Evolutionary conservation across 2,329 filamentous ascomycete species (phyloP).

Genomic region (Colletotrichum lindemuthianum): DNA sequence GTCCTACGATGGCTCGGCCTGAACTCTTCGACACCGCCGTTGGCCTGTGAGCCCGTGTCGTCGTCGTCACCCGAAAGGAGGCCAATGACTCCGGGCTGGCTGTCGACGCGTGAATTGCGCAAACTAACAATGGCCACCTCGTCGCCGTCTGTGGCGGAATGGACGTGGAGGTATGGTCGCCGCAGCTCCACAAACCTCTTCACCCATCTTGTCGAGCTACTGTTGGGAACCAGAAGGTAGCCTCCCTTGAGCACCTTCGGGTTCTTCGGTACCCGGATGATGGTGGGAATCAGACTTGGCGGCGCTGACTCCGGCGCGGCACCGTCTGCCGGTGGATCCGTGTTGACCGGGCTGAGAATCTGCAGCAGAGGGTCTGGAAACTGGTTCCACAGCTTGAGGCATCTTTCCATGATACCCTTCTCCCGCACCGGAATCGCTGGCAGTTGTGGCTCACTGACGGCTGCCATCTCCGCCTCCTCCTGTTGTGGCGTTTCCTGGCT

Average conservation of each 20-base stretch:
- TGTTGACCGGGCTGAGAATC: slow-evolving; percentile 70
- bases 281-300: slow-evolving; percentile 78
- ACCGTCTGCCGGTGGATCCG: slow-evolving; percentile 75
- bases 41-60: slow-evolving; percentile 43
- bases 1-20: slow-evolving; percentile 60
- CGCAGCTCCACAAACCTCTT: slow-evolving; percentile 93
- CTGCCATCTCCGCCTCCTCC: slow-evolving; percentile 38
- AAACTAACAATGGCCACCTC: slow-evolving; percentile 91
- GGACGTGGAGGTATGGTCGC: slow-evolving; percentile 90
- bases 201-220: slow-evolving; percentile 84
- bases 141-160: slow-evolving; percentile 86
- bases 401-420: slow-evolving; percentile 60
- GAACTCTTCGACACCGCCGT: slow-evolving; percentile 49
- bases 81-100: slow-evolving; percentile 86
- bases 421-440: slow-evolving; percentile 57
- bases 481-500: slow-evolving; percentile 38
- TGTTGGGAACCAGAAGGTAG: slow-evolving; percentile 86
- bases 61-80: slow-evolving; percentile 68
- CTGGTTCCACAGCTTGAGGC: slow-evolving; percentile 72
- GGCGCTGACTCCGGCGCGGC: slow-evolving; percentile 57
- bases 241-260: slow-evolving; percentile 84
- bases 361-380: slow-evolving; percentile 66
- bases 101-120: slow-evolving; percentile 89
- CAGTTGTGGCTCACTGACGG: slow-evolving; percentile 38
- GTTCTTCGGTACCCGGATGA: slow-evolving; percentile 84